A percentile compares a stretch with the other conserved stretches of the same genome.
phyloP scores from a whole-genome alignment of 1,284 basidiomycete genomes.

The Sporisorium exsertum region DNA sequence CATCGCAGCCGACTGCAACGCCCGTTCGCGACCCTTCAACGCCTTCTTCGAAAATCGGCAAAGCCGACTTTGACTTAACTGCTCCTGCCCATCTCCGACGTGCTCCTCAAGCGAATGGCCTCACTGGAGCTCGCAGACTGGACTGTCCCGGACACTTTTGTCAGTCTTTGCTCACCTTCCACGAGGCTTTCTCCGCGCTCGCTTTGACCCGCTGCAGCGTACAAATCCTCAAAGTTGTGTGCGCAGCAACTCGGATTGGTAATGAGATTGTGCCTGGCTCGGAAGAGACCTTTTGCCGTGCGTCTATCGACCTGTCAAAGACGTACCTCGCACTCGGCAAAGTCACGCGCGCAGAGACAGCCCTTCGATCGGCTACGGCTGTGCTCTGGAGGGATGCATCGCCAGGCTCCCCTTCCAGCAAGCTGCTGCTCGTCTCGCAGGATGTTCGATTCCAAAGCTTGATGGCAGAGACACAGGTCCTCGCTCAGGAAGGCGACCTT shows the following conservation, averaged over 20 bases:
- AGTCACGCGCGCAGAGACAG: slow-evolving; percentile 22
- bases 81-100: neutral
- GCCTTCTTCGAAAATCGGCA: slow-evolving; percentile 28
- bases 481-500: slow-evolving; percentile 18
- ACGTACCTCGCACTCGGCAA: slow-evolving; percentile 46
- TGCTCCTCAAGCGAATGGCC: neutral
- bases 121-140: neutral
- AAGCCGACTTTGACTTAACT: slow-evolving; percentile 13
- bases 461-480: slow-evolving; percentile 36
- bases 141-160: slow-evolving; percentile 43
- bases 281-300: slow-evolving; percentile 38
- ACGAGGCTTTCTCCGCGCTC: slow-evolving; percentile 44
- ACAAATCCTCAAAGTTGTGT: slow-evolving; percentile 46
- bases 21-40: slow-evolving; percentile 17
- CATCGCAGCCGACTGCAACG: slow-evolving; percentile 22
- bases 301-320: slow-evolving; percentile 30
- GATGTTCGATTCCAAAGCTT: slow-evolving; percentile 46
- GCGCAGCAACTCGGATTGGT: slow-evolving; percentile 21
- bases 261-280: slow-evolving; percentile 12
- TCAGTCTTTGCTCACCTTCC: slow-evolving; percentile 28
- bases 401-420: slow-evolving; percentile 8
- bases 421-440: slow-evolving; percentile 24
- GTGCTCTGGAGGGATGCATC: slow-evolving; percentile 12
- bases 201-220: slow-evolving; percentile 45
- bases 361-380: slow-evolving; percentile 21